Evolutionary conservation across 169 alveolate genomes (phyloP).

Genomic region (Babesia bovis): DNA sequence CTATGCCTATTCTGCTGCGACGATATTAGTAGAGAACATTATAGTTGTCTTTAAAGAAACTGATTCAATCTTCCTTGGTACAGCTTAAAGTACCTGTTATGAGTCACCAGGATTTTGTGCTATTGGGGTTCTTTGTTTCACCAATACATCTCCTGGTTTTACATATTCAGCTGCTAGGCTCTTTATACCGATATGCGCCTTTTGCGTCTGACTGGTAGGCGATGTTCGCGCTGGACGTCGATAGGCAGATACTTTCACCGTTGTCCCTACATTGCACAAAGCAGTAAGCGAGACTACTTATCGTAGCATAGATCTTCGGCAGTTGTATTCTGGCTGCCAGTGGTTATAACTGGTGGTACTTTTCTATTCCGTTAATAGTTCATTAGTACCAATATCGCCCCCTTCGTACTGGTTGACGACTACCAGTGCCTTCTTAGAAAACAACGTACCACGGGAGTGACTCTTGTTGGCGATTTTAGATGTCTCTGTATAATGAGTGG

Average conservation of each 20-base stretch:
- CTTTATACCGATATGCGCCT: conserved; percentile 83
- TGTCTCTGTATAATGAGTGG: neutral
- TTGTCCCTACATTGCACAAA: conserved; percentile 70
- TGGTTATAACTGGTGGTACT: no score
- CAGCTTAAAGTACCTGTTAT: conserved; percentile 79
- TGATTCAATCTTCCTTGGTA: conserved; percentile 81
- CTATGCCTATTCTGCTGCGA: no score
- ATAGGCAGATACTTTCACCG: conserved; percentile 84
- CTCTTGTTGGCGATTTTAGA: no score
- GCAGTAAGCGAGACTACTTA: neutral
- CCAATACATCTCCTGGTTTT: conserved; percentile 73
- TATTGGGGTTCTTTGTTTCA: conserved; percentile 76
- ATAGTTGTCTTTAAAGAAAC: conserved; percentile 75
- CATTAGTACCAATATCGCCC: no score
- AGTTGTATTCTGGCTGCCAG: no score
- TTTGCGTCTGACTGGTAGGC: conserved; percentile 83
- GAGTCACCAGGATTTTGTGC: conserved; percentile 75
- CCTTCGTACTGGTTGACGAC: conserved; percentile 7
- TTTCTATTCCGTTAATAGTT: no score
- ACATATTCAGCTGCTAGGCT: conserved; percentile 86
- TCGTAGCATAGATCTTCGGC: neutral
- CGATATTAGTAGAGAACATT: conserved; percentile 64
- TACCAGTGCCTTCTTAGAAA: no score
- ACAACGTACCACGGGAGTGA: no score
- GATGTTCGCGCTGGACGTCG: conserved; percentile 84